Percentiles rank a stretch among this genome's conserved stretches.
Conservation (phyloP, 2,329 filamentous ascomycete species). For the Colletotrichum scovillei region DNA sequence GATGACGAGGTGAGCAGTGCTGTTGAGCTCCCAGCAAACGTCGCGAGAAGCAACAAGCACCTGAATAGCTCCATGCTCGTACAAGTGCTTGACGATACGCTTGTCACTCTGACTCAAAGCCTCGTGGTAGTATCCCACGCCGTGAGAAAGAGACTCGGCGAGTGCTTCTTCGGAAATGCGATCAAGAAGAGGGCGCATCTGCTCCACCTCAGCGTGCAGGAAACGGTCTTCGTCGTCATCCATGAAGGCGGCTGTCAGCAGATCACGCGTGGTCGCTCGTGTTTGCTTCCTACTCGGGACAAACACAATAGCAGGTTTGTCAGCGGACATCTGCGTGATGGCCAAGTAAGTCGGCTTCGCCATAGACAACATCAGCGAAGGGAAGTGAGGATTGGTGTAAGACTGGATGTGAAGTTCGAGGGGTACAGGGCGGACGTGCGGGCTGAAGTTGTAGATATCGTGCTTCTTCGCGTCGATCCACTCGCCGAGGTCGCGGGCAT, state of each 20-base stretch:
- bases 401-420: slow-evolving; percentile 95
- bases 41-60: slow-evolving; percentile 82
- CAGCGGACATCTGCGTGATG: slow-evolving; percentile 86
- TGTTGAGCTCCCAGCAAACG: slow-evolving; percentile 95
- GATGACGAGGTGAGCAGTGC: slow-evolving; percentile 88
- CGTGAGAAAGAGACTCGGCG: slow-evolving; percentile 90
- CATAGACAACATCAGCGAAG: slow-evolving; percentile 98
- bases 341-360: slow-evolving; percentile 92
- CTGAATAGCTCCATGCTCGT: slow-evolving; percentile 88
- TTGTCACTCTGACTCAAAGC: slow-evolving; percentile 90
- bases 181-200: slow-evolving; percentile 84
- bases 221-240: slow-evolving; percentile 96
- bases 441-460: slow-evolving; percentile 98
- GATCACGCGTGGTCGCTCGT: slow-evolving; percentile 84
- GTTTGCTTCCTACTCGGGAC: slow-evolving; percentile 95
- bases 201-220: slow-evolving; percentile 83
- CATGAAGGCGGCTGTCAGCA: slow-evolving; percentile 86
- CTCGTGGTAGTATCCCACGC: slow-evolving; percentile 97
- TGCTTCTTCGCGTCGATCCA: slow-evolving; percentile 99
- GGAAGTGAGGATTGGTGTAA: slow-evolving; percentile 95
- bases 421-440: slow-evolving; percentile 87
- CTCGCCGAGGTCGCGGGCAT: slow-evolving; percentile 93
- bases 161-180: slow-evolving; percentile 88
- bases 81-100: slow-evolving; percentile 92
- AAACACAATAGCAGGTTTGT: slow-evolving; percentile 92